phyloP scores from a whole-genome alignment of 208 protist species.

The Trypanosoma brucei region DNA sequence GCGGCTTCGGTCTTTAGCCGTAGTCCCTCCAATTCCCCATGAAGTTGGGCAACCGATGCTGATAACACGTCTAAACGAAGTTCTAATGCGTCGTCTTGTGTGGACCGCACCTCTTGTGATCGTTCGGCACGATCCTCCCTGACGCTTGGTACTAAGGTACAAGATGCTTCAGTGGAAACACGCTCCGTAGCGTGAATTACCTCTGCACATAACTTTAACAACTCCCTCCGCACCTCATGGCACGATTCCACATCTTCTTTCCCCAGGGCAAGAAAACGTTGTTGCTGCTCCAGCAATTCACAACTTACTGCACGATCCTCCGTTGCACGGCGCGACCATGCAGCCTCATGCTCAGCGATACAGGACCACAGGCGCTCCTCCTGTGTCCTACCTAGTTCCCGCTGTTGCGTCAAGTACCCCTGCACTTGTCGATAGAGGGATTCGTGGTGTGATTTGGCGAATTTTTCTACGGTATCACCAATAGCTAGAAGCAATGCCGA shows the following conservation, averaged over 20 bases:
- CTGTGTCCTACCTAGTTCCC: not conserved
- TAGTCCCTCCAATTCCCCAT: not conserved
- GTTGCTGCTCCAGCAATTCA: constrained; percentile 12
- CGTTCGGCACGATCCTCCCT: not conserved
- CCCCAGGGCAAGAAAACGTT: constrained; percentile 9
- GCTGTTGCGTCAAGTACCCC: constrained; percentile 7
- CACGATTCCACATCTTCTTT: constrained; percentile 15
- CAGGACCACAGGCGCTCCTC: constrained; percentile 7
- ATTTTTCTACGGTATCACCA: constrained; percentile 9
- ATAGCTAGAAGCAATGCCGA: constrained; percentile 19
- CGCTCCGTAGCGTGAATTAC: constrained; percentile 12
- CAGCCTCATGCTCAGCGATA: constrained; percentile 2
- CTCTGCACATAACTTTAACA: constrained; percentile 17
- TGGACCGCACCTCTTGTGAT: not conserved
- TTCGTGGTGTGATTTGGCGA: constrained; percentile 14
- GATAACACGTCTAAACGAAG: constrained; percentile 10
- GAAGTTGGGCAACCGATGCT: constrained; percentile 1
- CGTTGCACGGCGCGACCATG: constrained; percentile 4
- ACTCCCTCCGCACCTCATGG: constrained; percentile 13
- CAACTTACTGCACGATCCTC: not conserved
- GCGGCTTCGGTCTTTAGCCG: not conserved
- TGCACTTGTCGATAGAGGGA: constrained; percentile 4
- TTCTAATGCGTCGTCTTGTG: constrained; percentile 1
- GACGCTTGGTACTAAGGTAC: not conserved
- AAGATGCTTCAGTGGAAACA: not conserved